These are phyloP conservation scores for Aphanomyces invadans DNA, from an alignment of 352 stramenopile genomes.

Conservation along the genomic window DNA sequence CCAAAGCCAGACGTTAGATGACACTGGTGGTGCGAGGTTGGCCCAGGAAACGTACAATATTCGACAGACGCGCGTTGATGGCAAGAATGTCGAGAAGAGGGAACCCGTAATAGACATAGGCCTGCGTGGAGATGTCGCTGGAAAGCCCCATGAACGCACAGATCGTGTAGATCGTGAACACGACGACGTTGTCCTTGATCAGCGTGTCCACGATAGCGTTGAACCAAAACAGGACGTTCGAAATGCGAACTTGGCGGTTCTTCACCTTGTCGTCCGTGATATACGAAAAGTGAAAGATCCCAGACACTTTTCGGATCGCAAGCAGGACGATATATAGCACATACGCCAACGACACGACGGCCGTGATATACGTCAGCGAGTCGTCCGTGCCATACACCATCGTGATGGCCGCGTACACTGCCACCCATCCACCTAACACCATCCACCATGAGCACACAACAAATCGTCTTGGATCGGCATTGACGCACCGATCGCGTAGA, in stretches of 20 bases:
- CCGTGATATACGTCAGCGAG: constrained; percentile 14
- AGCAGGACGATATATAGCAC: neutral
- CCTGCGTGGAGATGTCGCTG: neutral
- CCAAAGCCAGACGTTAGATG: too few species aligned
- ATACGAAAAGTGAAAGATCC: constrained; percentile 19
- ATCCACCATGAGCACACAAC: too few species aligned
- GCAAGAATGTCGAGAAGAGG: constrained; percentile 23
- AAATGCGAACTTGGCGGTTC: neutral
- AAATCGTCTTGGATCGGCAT: neutral
- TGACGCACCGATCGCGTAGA: neutral
- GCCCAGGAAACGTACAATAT: constrained; percentile 25
- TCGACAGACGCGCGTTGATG: constrained; percentile 12
- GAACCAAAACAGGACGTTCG: constrained; percentile 19
- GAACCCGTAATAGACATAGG: constrained; percentile 19
- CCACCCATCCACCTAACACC: constrained; percentile 6
- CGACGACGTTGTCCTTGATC: constrained; percentile 7
- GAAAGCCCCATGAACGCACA: constrained; percentile 10
- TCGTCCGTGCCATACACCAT: constrained; percentile 20
- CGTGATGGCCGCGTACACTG: constrained; percentile 8
- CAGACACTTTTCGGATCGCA: neutral
- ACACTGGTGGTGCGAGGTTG: too few species aligned
- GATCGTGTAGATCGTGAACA: constrained; percentile 20
- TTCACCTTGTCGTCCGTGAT: constrained; percentile 1
- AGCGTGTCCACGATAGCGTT: constrained; percentile 19
- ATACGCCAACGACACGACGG: neutral